Conservation (phyloP, 202 grass and related monocot genomes). For the Schoenoplectus tabernaemontani region DNA sequence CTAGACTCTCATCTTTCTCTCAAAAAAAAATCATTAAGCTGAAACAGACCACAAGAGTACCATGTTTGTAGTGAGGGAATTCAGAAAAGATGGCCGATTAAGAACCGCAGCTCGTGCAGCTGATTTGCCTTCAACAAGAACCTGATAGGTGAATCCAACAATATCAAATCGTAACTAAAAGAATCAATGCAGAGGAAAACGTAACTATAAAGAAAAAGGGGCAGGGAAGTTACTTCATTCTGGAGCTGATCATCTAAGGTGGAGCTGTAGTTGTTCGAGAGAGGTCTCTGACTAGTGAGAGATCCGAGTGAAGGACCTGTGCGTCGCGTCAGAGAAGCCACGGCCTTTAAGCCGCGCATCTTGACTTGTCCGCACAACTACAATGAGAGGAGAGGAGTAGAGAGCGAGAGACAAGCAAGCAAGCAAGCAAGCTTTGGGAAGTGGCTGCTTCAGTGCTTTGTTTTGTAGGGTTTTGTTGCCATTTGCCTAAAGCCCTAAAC, state of each 20-base stretch:
- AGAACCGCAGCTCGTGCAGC: constrained; percentile 64
- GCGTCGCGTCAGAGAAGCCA: constrained; percentile 9
- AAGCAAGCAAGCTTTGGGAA: not conserved
- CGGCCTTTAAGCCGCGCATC: constrained; percentile 15
- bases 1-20: no score
- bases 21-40: not conserved
- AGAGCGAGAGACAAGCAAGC: not conserved
- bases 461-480: constrained; percentile 17
- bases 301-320: not conserved
- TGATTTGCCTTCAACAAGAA: constrained; percentile 77
- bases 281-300: not conserved
- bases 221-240: constrained; percentile 2
- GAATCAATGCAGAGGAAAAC: not conserved
- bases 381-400: not conserved
- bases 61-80: constrained; percentile 69
- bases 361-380: not conserved
- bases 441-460: not conserved
- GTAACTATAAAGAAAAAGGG: not conserved
- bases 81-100: constrained; percentile 66
- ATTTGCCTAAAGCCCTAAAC: not conserved
- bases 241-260: not conserved
- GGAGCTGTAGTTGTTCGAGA: not conserved
- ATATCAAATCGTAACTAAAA: not conserved
- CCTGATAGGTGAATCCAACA: constrained; percentile 25
- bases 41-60: constrained; percentile 14